phyloP scores from a whole-genome alignment of 257 asterid species.

The Solanum virginianum region DNA sequence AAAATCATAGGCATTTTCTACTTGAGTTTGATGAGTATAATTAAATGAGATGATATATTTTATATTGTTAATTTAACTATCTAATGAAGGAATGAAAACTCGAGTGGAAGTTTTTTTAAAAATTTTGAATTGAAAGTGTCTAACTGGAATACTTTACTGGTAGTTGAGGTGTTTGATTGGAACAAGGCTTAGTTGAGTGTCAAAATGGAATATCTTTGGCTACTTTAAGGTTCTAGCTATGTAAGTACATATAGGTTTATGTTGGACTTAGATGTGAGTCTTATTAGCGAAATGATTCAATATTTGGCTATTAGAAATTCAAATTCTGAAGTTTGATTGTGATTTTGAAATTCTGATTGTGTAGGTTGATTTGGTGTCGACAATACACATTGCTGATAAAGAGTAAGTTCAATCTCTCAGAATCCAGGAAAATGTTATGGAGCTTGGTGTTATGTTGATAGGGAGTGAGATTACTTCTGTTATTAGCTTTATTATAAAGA shows the following conservation, averaged over 20 bases:
- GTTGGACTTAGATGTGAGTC: neutral
- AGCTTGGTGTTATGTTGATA: neutral
- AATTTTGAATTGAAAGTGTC: neutral
- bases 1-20: too few relatives aligned
- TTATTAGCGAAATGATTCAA: neutral
- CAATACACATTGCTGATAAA: constrained; percentile 95
- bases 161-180: neutral
- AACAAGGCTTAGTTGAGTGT: neutral
- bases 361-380: constrained; percentile 95
- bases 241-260: neutral
- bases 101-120: neutral
- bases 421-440: neutral
- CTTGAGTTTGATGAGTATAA: too few relatives aligned
- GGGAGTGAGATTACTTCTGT: neutral
- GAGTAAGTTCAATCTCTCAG: constrained; percentile 42
- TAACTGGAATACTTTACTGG: neutral
- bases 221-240: neutral
- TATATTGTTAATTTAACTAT: neutral
- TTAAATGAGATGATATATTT: neutral
- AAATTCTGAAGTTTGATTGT: neutral
- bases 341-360: neutral
- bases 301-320: neutral
- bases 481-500: neutral
- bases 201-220: neutral
- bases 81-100: neutral